Evolutionary conservation across 768 basidiomycete genomes (phyloP).

Genomic region (Tylopilus felleus): DNA sequence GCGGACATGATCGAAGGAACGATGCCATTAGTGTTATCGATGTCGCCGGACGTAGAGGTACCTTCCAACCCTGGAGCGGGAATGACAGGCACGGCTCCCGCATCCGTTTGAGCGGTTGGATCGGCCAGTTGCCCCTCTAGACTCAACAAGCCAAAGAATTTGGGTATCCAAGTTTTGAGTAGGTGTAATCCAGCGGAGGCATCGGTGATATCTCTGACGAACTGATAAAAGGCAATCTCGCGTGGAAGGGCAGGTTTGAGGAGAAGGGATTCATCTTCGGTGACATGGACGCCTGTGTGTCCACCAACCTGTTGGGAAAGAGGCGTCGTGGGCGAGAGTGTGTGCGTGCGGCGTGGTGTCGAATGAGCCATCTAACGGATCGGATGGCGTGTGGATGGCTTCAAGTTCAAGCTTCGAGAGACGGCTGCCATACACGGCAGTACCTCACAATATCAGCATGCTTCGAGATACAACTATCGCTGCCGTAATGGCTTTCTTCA

Average conservation of each 20-base stretch:
- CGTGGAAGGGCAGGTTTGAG: constrained; percentile 69
- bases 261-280: constrained; percentile 72
- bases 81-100: constrained; percentile 20
- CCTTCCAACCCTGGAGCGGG: constrained; percentile 40
- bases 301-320: constrained; percentile 75
- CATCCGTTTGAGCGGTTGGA: constrained; percentile 6
- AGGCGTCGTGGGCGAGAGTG: constrained; percentile 27
- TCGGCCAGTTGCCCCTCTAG: constrained; percentile 50
- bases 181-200: constrained; percentile 12
- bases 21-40: background rate
- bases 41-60: constrained; percentile 29
- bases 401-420: too few relatives aligned
- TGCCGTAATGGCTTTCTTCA: too few relatives aligned
- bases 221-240: constrained; percentile 73
- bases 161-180: constrained; percentile 63
- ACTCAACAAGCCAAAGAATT: constrained; percentile 74
- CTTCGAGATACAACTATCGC: too few relatives aligned
- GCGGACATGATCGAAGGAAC: background rate
- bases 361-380: background rate
- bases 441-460: too few relatives aligned
- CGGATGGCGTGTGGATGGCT: too few relatives aligned
- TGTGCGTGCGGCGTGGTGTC: constrained; percentile 13
- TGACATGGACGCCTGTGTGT: constrained; percentile 68
- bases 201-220: constrained; percentile 35
- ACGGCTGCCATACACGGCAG: too few relatives aligned